Base-by-base conservation (phyloP, 2,329 filamentous ascomycete species). In the Colletotrichum sublineola region DNA sequence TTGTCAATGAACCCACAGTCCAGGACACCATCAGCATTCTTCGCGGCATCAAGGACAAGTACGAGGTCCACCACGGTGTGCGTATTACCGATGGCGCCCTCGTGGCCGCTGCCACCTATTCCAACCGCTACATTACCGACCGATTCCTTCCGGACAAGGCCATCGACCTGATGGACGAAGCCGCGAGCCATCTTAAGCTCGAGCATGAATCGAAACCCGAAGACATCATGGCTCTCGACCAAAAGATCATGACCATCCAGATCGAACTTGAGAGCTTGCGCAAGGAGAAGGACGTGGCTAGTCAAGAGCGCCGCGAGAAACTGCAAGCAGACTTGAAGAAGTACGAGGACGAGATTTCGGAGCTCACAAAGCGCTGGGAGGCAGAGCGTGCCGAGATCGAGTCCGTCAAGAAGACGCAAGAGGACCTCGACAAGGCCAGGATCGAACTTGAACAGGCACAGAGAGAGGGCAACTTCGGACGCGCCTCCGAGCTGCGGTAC, bases 171-270 rank as follows among this genome's bases (percentile, higher is more conserved):
- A 96, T 99, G 81, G 96, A 98, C 75, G 96, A 98, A 83, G 96
- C 96, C 12, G 95, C 96, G 1, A 97, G 94, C 73, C 94, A 95
- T 31, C 85, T 98, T 12, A 91, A 97, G 56, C 84, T 98, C 42
- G 96, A 98, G 79, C 96, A 98, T 82, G 96, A 99, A 81, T 97
- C 94, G 77, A 98, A 98, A 77, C 96, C 96, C 0, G 96, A 98
- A 76, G 91, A 96, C 11, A 98, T 99, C 44, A 94, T 97, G 84
- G 91, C 93, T 63, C 89, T 98, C 1, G 96, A 98, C 78, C 93
- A 97, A 74, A 94, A 95, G 78, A 97, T 98, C 73, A 97, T 98
- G 90, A 98, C 96, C 0, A 94, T 98, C 18, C 96, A 98, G 79
- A 98, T 99, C 74, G 96, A 99, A 80, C 87, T 98, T 0, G 96